phyloP scores from a whole-genome alignment of 2,329 filamentous ascomycete species.

The Aspergillus udagawae region DNA sequence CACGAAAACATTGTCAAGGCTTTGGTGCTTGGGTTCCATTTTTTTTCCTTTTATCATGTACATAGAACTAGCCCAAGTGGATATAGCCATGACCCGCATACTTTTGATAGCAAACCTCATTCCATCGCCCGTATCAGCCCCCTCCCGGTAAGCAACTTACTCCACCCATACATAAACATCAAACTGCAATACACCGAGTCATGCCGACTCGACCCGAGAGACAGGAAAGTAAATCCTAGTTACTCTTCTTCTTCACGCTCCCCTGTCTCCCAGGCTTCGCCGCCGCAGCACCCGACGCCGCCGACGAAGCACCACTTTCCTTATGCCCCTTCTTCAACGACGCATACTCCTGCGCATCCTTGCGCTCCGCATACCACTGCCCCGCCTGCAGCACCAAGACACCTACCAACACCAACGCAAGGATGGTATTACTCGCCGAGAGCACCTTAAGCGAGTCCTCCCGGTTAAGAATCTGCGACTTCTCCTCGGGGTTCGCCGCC shows the following conservation, averaged over 20 bases:
- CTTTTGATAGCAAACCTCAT: not conserved
- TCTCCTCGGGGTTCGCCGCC: conserved; percentile 43
- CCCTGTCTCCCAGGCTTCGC: conserved; percentile 9
- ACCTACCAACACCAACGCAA: conserved; percentile 86
- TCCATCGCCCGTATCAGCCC: not conserved
- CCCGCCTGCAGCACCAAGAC: conserved; percentile 91
- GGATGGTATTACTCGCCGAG: conserved; percentile 90
- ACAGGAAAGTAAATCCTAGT: conserved; percentile 7
- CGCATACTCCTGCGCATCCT: conserved; percentile 76
- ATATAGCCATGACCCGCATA: not conserved
- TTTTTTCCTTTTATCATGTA: not conserved
- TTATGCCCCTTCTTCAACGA: conserved; percentile 50
- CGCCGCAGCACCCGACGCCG: not conserved
- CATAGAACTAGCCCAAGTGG: not conserved
- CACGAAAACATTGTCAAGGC: conserved; percentile 2
- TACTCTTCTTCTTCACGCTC: conserved; percentile 23
- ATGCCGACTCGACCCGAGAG: not conserved
- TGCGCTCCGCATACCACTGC: conserved; percentile 97
- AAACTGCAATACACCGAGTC: not conserved
- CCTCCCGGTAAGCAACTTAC: not conserved
- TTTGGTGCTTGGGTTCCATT: not conserved
- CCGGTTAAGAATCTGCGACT: conserved; percentile 67
- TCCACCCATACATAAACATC: not conserved
- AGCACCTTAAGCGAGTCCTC: conserved; percentile 90
- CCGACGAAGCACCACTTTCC: not conserved